These are phyloP conservation scores for Thoreauomyces humboldtii DNA, from an alignment of 192 early-diverging fungal species.

Conservation along the genomic window DNA sequence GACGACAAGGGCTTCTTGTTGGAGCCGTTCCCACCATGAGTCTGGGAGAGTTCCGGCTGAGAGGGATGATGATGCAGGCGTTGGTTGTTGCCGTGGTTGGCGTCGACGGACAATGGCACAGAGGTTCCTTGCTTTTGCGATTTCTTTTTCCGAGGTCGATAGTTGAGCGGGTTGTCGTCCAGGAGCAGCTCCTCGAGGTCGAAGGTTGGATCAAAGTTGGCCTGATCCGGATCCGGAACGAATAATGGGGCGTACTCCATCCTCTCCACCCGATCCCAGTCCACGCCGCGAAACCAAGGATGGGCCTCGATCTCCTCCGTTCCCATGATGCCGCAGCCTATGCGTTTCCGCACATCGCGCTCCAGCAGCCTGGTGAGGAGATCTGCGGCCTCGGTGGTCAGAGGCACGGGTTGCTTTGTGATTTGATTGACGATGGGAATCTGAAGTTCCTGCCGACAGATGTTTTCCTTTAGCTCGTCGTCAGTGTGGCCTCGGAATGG, in stretches of 20 bases:
- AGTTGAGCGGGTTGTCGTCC: constrained; percentile 68
- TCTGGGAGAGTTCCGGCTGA: neutral
- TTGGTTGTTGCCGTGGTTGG: no score
- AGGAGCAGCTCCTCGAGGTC: constrained; percentile 72
- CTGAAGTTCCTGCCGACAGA: constrained; percentile 54
- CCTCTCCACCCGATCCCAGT: constrained; percentile 47
- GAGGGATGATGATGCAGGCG: neutral
- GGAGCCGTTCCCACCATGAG: no score
- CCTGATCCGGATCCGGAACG: constrained; percentile 44
- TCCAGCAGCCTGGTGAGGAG: constrained; percentile 55
- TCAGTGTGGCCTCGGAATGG: constrained; percentile 68
- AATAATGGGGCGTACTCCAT: constrained; percentile 43
- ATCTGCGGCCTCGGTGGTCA: constrained; percentile 16
- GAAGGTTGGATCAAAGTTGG: constrained; percentile 76
- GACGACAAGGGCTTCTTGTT: constrained; percentile 32
- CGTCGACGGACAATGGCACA: neutral
- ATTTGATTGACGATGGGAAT: constrained; percentile 53
- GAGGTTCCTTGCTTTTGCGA: neutral
- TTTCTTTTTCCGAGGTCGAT: constrained; percentile 50
- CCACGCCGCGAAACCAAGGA: constrained; percentile 47
- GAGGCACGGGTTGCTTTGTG: constrained; percentile 14
- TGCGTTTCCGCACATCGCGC: constrained; percentile 65
- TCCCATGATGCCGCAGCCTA: constrained; percentile 74
- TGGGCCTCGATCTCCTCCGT: constrained; percentile 54
- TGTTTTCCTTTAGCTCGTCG: constrained; percentile 54